Percentiles rank a stretch among this genome's conserved stretches.
phyloP scores from a whole-genome alignment of 148 eudicot species.

The Fallopia convolvulus region DNA sequence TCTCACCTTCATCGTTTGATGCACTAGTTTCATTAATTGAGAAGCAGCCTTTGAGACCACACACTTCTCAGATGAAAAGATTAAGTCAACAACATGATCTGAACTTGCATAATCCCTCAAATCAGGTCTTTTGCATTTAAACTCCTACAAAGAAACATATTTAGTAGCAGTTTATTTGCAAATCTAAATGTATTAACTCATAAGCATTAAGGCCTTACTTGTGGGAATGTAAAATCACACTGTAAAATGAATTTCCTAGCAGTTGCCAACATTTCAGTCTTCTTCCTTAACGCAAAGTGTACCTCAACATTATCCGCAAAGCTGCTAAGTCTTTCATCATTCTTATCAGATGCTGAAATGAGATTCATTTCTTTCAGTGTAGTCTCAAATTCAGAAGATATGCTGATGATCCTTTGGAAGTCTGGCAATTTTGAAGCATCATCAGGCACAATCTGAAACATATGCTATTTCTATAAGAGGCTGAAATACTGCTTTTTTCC shows the following conservation, averaged over 20 bases:
- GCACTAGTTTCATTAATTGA: constrained; percentile 76
- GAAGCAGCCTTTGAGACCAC: constrained; percentile 82
- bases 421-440: constrained; percentile 91
- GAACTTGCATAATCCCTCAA: constrained; percentile 26
- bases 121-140: constrained; percentile 23
- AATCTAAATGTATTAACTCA: neutral
- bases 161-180: neutral
- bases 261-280: constrained; percentile 75
- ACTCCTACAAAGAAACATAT: constrained; percentile 35
- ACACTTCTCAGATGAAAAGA: constrained; percentile 76
- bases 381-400: constrained; percentile 70
- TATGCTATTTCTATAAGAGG: neutral
- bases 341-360: constrained; percentile 66
- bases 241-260: constrained; percentile 74
- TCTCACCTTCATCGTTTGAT: constrained; percentile 75
- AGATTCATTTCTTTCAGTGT: constrained; percentile 64
- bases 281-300: constrained; percentile 90
- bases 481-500: neutral
- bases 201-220: constrained; percentile 34
- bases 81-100: constrained; percentile 51
- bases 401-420: constrained; percentile 59
- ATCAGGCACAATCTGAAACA: constrained; percentile 75
- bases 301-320: constrained; percentile 92
- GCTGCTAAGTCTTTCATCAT: constrained; percentile 66
- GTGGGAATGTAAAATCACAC: constrained; percentile 62